Evolutionary conservation across 495 filamentous ascomycete species (phyloP), one percentile per base, ranked within the genome.

Genomic region (Pseudoneurospora amorphoporcata): DNA sequence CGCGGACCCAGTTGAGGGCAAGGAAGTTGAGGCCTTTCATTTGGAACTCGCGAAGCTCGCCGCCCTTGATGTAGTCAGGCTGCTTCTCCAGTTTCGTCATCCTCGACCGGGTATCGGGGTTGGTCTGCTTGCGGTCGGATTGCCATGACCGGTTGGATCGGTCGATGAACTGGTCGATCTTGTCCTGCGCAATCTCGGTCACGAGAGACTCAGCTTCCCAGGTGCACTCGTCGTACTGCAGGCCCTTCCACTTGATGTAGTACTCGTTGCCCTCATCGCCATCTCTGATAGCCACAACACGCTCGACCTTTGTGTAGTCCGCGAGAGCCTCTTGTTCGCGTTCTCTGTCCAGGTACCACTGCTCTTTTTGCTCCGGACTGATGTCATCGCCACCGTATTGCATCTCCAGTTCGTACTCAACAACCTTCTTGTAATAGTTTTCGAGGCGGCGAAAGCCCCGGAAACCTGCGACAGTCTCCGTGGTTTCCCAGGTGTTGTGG

Each of bases 11-110:
- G 79, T 97, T 97, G 77, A 94, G 92, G 45, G 93, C 93, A 71
- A 99, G 83, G 82, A 97, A 98, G 82, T 98, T 98, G 69, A 99
- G 80, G 6, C 95, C 95, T 61, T 92, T 92, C 75, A 98, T 86
- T 81, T 99, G 95, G 79, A 99, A 99, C 70, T 95, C 92, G 72
- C 96, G 91, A 45, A 99, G 87, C 77, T 94, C 87, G 29, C 96
- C 96, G 72, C 90, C 87, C 69, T 92, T 88, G 81, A 99, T 87
- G 77, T 98, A 99, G 69, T 82, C 82, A 1, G 95, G 95, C 72
- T 97, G 94, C 72, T 90, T 86, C 61, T 90, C 87, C 72, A 88
- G 81, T 91, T 82, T 94, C 40, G 86, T 84, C 79, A 92, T 89
- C 76, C 93, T 92, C 68, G 85, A 84, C 41, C 95, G 89, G 8